phyloP scores from a whole-genome alignment of 495 filamentous ascomycete species.

The Parachaetomium inaequale region DNA sequence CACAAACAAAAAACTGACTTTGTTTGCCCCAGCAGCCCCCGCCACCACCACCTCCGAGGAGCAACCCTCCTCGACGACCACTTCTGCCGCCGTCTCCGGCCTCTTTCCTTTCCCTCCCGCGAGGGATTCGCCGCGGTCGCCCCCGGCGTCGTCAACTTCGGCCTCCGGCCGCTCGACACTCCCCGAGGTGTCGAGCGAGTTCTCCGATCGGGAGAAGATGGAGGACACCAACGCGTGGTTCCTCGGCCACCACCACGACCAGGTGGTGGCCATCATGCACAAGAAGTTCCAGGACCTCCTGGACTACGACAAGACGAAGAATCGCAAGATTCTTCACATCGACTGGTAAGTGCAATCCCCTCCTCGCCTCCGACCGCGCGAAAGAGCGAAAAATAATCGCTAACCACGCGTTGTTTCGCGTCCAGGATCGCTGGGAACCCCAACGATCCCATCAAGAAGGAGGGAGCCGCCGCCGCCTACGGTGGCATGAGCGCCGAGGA shows the following conservation, averaged over 20 bases:
- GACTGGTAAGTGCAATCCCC: constrained; percentile 20
- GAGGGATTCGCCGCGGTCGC: background rate
- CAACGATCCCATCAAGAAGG: constrained; percentile 12
- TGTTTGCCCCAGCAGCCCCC: constrained; percentile 10
- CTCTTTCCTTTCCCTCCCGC: constrained; percentile 9
- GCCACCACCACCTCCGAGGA: background rate
- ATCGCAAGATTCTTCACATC: constrained; percentile 20
- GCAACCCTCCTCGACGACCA: background rate
- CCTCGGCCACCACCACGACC: constrained; percentile 9
- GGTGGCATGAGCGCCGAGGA: constrained; percentile 8
- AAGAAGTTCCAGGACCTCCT: constrained; percentile 20
- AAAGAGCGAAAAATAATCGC: background rate
- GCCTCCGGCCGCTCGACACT: constrained; percentile 6
- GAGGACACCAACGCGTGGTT: constrained; percentile 18
- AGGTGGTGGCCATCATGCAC: constrained; percentile 13
- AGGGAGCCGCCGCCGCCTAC: background rate
- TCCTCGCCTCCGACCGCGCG: no score
- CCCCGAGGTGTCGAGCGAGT: constrained; percentile 9
- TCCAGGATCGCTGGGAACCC: constrained; percentile 19
- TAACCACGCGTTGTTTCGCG: background rate
- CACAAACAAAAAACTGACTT: constrained; percentile 6
- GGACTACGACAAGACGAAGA: constrained; percentile 19
- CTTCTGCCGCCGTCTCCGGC: background rate
- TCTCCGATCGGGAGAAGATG: constrained; percentile 11
- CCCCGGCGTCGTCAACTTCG: background rate